Percentiles rank a stretch among this genome's conserved stretches.
phyloP scores from a whole-genome alignment of 129 eudicot species.

The Saussurea involucrata region DNA sequence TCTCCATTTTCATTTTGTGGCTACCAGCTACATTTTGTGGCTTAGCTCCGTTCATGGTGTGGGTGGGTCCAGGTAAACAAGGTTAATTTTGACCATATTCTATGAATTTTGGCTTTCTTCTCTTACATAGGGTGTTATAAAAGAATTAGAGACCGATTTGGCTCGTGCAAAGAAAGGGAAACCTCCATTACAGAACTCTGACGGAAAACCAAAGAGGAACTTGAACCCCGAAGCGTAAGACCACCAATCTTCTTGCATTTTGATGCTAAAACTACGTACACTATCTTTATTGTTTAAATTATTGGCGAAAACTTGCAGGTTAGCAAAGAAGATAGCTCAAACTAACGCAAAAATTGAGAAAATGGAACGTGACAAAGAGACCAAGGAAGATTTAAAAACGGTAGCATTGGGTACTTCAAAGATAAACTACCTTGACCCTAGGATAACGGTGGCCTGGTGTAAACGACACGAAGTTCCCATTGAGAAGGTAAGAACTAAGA shows the following conservation, averaged over 20 bases:
- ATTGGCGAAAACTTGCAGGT: conserved; percentile 38
- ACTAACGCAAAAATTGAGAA: conserved; percentile 68
- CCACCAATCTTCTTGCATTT: background rate
- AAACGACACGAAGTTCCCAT: conserved; percentile 96
- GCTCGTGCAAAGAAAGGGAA: conserved; percentile 87
- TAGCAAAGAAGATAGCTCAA: conserved; percentile 73
- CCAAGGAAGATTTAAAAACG: conserved; percentile 84
- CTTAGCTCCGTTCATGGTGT: background rate
- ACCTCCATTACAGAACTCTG: conserved; percentile 63
- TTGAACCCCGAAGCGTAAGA: conserved; percentile 80
- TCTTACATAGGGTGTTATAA: conserved; percentile 48
- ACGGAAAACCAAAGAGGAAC: conserved; percentile 79
- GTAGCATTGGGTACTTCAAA: conserved; percentile 97
- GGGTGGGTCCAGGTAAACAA: background rate
- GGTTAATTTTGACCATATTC: background rate
- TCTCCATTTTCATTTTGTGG: background rate
- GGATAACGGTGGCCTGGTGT: conserved; percentile 99
- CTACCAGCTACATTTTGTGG: background rate
- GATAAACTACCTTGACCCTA: conserved; percentile 90
- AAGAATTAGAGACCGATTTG: conserved; percentile 71
- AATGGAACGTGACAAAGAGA: conserved; percentile 68
- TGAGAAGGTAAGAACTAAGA: conserved; percentile 67
- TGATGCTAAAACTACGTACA: background rate
- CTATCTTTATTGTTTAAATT: background rate
- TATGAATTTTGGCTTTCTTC: background rate